phyloP scores from a whole-genome alignment of 257 asterid species.

The Leptodermis oblonga region DNA sequence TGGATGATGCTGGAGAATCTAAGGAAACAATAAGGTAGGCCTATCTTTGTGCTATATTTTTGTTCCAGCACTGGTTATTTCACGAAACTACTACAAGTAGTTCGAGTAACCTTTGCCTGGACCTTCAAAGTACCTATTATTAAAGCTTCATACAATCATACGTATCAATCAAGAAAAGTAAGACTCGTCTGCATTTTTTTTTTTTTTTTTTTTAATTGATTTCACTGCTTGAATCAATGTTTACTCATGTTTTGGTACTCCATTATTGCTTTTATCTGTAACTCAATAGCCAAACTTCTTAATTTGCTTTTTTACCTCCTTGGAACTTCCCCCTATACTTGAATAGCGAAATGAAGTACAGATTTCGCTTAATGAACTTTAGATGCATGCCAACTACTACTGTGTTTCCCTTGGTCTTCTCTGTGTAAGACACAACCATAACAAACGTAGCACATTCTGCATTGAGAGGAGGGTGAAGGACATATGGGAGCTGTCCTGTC shows the following conservation, averaged over 20 bases:
- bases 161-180: not conserved
- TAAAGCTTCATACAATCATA: no score
- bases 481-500: slow-evolving; percentile 18
- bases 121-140: not conserved
- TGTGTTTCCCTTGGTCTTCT: slow-evolving; percentile 13
- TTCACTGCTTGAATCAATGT: not conserved
- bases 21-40: slow-evolving; percentile 85
- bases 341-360: not conserved
- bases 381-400: not conserved
- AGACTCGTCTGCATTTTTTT: not conserved
- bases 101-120: not conserved
- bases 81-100: not conserved
- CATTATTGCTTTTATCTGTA: not conserved
- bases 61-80: not conserved
- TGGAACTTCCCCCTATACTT: not conserved
- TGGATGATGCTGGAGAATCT: slow-evolving; percentile 62
- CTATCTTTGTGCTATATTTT: not conserved
- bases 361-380: not conserved
- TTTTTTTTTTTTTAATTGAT: not conserved
- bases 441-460: slow-evolving; percentile 90
- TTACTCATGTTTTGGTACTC: not conserved
- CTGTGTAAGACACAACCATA: slow-evolving; percentile 88
- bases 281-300: not conserved
- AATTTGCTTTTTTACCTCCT: not conserved
- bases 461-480: slow-evolving; percentile 78